These are phyloP conservation scores for Pulveroboletus sp. DNA, from an alignment of 768 basidiomycete species.

Conservation along the genomic window DNA sequence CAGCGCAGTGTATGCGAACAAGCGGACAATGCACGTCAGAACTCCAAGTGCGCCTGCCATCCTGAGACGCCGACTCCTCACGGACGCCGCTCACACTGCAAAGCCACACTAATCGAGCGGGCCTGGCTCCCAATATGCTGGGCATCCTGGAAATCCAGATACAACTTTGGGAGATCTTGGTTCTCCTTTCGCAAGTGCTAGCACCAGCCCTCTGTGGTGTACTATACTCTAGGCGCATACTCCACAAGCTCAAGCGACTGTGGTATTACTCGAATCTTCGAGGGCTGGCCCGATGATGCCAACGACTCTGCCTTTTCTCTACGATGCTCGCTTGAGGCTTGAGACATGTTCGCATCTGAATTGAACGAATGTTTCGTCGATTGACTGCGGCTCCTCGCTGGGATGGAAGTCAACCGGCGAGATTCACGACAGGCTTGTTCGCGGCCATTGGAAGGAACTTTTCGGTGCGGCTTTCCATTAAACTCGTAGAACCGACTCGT, in stretches of 20 bases:
- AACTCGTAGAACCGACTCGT: background rate
- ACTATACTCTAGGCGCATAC: background rate
- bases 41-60: slow-evolving; percentile 18
- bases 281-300: background rate
- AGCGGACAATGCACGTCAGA: slow-evolving; percentile 7
- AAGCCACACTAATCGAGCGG: background rate
- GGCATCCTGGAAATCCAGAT: background rate
- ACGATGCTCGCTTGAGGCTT: background rate
- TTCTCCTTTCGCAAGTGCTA: background rate
- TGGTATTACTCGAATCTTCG: background rate
- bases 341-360: background rate
- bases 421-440: background rate
- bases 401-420: background rate
- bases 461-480: background rate
- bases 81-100: background rate
- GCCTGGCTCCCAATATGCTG: background rate
- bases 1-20: slow-evolving; percentile 27
- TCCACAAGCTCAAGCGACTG: background rate
- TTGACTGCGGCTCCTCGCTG: background rate
- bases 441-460: background rate
- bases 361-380: too few species aligned
- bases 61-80: slow-evolving; percentile 15
- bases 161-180: background rate
- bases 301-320: background rate
- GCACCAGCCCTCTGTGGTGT: background rate